Base-by-base conservation (phyloP, 371 early-diverging fungal species). In the Circinella minor region DNA sequence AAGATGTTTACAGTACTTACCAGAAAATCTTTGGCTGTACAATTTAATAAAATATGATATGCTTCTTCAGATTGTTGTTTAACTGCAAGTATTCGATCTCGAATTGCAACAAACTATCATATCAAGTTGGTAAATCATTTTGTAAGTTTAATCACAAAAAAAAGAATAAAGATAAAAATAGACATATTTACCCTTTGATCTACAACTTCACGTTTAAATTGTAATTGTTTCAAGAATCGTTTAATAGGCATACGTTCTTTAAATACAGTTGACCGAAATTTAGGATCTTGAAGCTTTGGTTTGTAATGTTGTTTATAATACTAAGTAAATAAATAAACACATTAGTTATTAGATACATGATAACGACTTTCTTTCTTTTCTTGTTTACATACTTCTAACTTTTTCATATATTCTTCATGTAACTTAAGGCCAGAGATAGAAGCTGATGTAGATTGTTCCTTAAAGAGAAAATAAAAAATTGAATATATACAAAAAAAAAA, bases 1-100 rank as follows among this genome's bases (percentile, higher is more conserved):
- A 27, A 27, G 27, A 27, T 27, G 27, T 2, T 27, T 27, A 27
- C 2, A 27, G 27, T 20, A 13, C 77, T 67, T 84, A 88, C 88
- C 68, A 88, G 80, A n/a, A 92, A 66, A 20, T 79, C 75, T 71
- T 95, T 95, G 7, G 93, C 91, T 3, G 86, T 73, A 17, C 83
- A 70, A 47, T 94, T 92, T 66, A 94, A 77, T 55, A 91, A 77
- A 70, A 87, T 79, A 62, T 81, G 78, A 68, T 81, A 89, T 3
- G 83, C 82, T 13, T 81, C 85, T 6, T 79, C 71, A 3, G 84
- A 82, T 27, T 74, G 74, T 55, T 66, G 62, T 59, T 77, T 77
- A 3, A 85, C 78, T 3, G 78, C 79, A 61, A 89, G 78, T 7
- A 86, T 69, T 36, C 79, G 65, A 36, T 93, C 72, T 55, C 88